Evolutionary conservation across 2,329 filamentous ascomycete species (phyloP).

Genomic region (Diplodia corticola): DNA sequence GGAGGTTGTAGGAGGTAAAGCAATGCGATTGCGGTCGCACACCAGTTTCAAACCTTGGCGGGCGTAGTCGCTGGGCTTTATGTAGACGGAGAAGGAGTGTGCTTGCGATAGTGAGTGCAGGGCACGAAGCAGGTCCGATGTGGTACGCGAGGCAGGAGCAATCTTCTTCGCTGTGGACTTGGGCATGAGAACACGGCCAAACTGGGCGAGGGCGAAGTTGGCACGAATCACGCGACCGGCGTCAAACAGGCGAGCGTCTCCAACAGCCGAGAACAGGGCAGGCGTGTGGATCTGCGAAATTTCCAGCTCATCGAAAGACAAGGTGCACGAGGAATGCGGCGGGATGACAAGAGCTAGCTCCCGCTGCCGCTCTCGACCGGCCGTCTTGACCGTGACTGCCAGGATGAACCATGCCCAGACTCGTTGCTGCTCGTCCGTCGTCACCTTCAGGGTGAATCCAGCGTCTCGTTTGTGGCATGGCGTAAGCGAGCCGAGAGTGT

Average conservation of each 20-base stretch:
- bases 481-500: neutral
- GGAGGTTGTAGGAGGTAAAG: neutral
- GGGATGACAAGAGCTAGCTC: neutral
- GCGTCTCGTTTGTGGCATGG: neutral
- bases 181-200: neutral
- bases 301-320: neutral
- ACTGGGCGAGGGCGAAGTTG: neutral
- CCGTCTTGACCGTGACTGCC: neutral
- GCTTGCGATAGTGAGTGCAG: neutral
- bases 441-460: neutral
- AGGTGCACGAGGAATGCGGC: neutral
- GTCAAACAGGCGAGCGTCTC: neutral
- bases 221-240: neutral
- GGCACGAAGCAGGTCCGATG: neutral
- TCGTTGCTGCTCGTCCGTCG: neutral
- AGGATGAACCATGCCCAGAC: neutral
- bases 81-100: neutral
- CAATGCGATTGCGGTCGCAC: neutral
- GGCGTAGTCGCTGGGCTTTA: neutral
- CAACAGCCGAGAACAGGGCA: neutral
- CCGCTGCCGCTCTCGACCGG: neutral
- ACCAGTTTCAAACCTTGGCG: neutral
- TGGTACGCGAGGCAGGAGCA: neutral
- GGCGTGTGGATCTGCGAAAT: neutral
- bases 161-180: neutral